Base-by-base conservation (phyloP, 495 filamentous ascomycete genomes). In the Neurospora cerealis region DNA sequence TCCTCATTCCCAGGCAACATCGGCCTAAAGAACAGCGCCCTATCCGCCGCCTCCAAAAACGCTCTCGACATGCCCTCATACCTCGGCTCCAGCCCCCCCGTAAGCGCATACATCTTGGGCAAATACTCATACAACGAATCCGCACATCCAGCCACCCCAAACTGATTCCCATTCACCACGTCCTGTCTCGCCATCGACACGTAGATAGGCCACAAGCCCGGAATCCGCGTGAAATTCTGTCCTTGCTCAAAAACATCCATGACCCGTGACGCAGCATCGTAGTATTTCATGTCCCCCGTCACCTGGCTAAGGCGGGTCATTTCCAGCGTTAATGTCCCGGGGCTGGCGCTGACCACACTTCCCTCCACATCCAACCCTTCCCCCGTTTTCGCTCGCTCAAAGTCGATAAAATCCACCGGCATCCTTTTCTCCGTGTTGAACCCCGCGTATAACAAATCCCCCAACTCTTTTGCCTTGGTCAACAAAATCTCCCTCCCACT, bases 51-150 rank as follows among this genome's bases (percentile, higher is more conserved):
- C 54, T 92, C 87, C 73, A 92, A 87, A 60, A 91, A 88, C 39
- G 83, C 85, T 71, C 87, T 86, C 73, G 94, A 95, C 92, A 97
- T 94, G 17, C 80, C 84, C 69, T 86, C 86, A 79, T 98, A 98
- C 78, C 92, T 90, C 1, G 89, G 85, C 62, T 89, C 90, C 19
- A 86, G 77, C 24, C 95, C 95, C 28, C 94, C 94, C 9, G 97
- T 87, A 32, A 98, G 88, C 34, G 87, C 82, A 75, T 86, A 81
- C 77, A 87, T 83, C 79, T 89, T 98, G 9, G 95, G 92, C 37
- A 98, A 80, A 79, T 98, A 98, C 80, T 98, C 95, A 78, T 97
- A 97, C 11, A 92, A 86, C 7, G 92, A 95, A 80, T 97, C 95
- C 13, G 92, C 90, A 81, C 89, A 86, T 13, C 89, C 93, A 36